phyloP scores from a whole-genome alignment of 2,329 filamentous ascomycete genomes.

The Celoporthe dispersa region DNA sequence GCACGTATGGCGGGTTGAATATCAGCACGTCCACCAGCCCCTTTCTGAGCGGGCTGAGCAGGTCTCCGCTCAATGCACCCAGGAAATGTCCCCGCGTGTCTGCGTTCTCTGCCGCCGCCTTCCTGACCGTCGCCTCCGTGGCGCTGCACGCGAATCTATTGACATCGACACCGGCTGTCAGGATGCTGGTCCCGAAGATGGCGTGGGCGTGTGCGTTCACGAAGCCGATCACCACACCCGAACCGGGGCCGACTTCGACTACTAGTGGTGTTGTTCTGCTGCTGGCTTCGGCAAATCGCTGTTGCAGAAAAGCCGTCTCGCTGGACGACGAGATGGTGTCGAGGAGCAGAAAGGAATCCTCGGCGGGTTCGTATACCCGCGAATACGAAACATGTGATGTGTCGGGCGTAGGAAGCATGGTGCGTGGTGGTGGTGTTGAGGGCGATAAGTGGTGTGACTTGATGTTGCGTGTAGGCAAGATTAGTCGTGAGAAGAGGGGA shows the following conservation, averaged over 20 bases:
- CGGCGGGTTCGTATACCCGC: constrained; percentile 90
- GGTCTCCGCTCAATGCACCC: constrained; percentile 71
- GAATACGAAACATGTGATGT: constrained; percentile 90
- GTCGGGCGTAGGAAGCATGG: constrained; percentile 90
- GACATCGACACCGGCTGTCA: constrained; percentile 81
- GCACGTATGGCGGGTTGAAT: constrained; percentile 98
- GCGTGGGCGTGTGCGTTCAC: constrained; percentile 71
- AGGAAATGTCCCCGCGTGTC: constrained; percentile 57
- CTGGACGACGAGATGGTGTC: constrained; percentile 79
- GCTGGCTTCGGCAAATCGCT: constrained; percentile 55
- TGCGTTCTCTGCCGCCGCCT: constrained; percentile 44
- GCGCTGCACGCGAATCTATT: constrained; percentile 83
- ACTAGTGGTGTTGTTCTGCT: constrained; percentile 60
- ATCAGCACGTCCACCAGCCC: constrained; percentile 78
- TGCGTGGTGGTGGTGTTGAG: neutral
- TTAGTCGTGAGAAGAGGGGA: neutral
- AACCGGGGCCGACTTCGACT: constrained; percentile 87
- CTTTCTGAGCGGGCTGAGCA: constrained; percentile 64
- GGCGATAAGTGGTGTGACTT: neutral
- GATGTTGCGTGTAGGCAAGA: neutral
- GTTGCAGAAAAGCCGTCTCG: constrained; percentile 71
- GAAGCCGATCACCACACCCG: constrained; percentile 92
- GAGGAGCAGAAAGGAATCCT: constrained; percentile 93
- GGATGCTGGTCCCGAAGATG: constrained; percentile 74
- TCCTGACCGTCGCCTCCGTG: constrained; percentile 70